Conservation (phyloP, 352 stramenopile genomes). For the Phytophthora parvispora region DNA sequence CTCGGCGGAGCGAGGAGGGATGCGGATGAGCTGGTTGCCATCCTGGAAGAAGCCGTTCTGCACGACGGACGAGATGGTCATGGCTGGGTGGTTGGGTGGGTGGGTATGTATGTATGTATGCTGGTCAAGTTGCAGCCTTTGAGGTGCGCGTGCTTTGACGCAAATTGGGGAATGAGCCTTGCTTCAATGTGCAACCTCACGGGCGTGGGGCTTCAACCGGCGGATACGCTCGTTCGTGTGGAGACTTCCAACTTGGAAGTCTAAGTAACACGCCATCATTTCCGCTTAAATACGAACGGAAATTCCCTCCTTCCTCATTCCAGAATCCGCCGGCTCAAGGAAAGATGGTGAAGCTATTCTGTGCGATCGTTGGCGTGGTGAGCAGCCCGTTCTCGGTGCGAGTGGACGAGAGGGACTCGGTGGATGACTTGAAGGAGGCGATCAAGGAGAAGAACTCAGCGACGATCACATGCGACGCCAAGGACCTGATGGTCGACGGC, state of each 20-base stretch:
- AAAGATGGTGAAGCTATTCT: too few species aligned
- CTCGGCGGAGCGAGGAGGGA: constrained; percentile 27
- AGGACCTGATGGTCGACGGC: not conserved
- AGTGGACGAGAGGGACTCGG: too few species aligned
- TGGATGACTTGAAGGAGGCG: too few species aligned
- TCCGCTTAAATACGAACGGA: too few species aligned
- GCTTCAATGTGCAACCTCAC: constrained; percentile 15
- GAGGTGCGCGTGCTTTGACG: constrained; percentile 13
- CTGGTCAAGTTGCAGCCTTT: not conserved
- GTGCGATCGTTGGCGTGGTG: too few species aligned
- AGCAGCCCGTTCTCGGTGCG: too few species aligned
- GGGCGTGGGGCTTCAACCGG: constrained; percentile 18
- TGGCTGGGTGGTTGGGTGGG: constrained; percentile 7
- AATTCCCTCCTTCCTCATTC: too few species aligned
- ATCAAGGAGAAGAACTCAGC: too few species aligned
- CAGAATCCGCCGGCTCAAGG: too few species aligned
- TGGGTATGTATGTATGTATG: not conserved
- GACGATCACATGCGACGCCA: too few species aligned
- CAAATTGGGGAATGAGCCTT: constrained; percentile 24
- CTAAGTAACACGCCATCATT: too few species aligned
- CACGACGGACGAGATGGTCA: constrained; percentile 43
- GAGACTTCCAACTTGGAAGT: too few species aligned
- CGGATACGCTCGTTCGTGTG: constrained; percentile 11
- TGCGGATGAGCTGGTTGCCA: constrained; percentile 40
- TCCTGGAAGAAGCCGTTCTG: constrained; percentile 42